Evolutionary conservation across 1,284 basidiomycete genomes (phyloP).

Genomic region (Rhodotorula sp.): DNA sequence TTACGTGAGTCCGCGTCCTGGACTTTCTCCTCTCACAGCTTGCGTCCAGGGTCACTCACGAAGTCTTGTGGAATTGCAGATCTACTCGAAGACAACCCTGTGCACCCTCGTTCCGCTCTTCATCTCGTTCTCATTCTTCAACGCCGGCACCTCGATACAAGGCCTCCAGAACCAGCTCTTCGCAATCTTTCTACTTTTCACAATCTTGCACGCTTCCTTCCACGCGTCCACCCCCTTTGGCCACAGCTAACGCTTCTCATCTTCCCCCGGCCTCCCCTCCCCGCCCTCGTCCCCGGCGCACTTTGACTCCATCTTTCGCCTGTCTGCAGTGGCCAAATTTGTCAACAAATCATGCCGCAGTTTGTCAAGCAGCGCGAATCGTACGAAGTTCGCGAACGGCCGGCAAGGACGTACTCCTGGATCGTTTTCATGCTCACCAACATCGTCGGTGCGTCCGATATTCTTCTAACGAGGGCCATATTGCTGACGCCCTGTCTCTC

Average conservation of each 20-base stretch:
- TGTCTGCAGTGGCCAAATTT: conserved; percentile 42
- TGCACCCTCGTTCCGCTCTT: conserved; percentile 49
- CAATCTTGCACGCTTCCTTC: conserved; percentile 44
- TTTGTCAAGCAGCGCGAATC: conserved; percentile 56
- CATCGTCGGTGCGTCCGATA: conserved; percentile 49
- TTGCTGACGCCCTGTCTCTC: conserved; percentile 28
- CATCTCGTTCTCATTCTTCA: conserved; percentile 60
- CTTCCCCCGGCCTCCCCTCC: too few species aligned
- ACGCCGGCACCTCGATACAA: conserved; percentile 62
- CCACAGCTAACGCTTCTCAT: too few species aligned
- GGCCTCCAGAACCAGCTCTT: conserved; percentile 70
- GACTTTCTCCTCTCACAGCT: background rate
- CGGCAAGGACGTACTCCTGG: conserved; percentile 79
- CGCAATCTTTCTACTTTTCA: conserved; percentile 55
- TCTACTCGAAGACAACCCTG: conserved; percentile 65
- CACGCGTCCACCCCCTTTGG: too few species aligned
- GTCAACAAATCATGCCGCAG: conserved; percentile 46
- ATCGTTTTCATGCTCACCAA: conserved; percentile 57
- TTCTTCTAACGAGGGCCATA: conserved; percentile 25
- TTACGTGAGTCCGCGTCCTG: conserved; percentile 43
- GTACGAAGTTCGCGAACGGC: conserved; percentile 70
- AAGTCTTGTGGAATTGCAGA: conserved; percentile 51
- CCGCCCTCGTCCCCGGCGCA: too few species aligned
- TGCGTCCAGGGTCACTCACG: too few species aligned
- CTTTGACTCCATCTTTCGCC: too few species aligned